Percentiles rank a stretch among this genome's conserved stretches.
Evolutionary conservation across 2,329 filamentous ascomycete genomes (phyloP).

Genomic region (Hypoxylon sp.): DNA sequence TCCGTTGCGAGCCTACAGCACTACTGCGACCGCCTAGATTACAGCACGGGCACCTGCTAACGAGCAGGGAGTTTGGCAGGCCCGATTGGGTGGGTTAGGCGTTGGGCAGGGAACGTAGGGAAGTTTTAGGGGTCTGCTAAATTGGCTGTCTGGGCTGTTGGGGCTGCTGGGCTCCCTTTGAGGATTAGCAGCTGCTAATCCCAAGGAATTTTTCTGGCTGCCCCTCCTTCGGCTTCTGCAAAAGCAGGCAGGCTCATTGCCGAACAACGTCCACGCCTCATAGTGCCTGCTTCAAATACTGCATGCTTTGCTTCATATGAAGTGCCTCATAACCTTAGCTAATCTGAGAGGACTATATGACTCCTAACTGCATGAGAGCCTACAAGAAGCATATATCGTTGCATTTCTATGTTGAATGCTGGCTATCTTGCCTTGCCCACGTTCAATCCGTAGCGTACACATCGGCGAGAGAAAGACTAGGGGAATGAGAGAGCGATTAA

Average conservation of each 20-base stretch:
- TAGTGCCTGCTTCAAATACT: too few relatives aligned
- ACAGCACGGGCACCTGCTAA: slow-evolving; percentile 10
- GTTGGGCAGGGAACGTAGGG: too few relatives aligned
- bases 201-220: slow-evolving; percentile 4
- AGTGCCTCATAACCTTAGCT: too few relatives aligned
- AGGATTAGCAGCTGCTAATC: slow-evolving; percentile 2
- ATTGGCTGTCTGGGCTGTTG: not conserved
- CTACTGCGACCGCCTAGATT: too few relatives aligned
- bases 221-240: slow-evolving; percentile 9
- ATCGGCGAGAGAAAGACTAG: too few relatives aligned
- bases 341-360: too few relatives aligned
- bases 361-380: not conserved
- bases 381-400: not conserved
- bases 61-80: slow-evolving; percentile 10
- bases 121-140: slow-evolving; percentile 8
- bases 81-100: slow-evolving; percentile 11
- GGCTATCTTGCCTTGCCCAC: too few relatives aligned
- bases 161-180: too few relatives aligned
- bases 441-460: too few relatives aligned
- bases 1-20: slow-evolving; percentile 12
- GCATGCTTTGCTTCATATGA: too few relatives aligned
- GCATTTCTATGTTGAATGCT: not conserved
- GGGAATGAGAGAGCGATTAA: too few relatives aligned
- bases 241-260: not conserved
- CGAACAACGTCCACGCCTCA: too few relatives aligned